Percentiles rank a stretch among this genome's conserved stretches.
Conservation (phyloP, 768 basidiomycete genomes). For the Sistotremastrum suecicum region DNA sequence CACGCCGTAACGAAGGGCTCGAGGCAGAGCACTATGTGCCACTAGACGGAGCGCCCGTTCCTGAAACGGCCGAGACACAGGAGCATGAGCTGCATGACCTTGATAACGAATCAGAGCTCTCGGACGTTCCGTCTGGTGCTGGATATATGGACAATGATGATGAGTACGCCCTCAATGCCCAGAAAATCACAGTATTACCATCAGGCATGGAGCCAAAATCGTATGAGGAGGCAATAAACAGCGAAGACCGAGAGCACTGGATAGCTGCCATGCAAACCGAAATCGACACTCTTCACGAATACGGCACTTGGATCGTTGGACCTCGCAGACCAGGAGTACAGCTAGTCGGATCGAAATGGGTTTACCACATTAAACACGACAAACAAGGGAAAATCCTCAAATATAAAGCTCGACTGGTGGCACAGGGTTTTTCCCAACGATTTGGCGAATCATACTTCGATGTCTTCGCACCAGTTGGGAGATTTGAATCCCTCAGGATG, state of each 20-base stretch:
- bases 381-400: slow-evolving; percentile 6
- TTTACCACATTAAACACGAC: slow-evolving; percentile 13
- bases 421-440: slow-evolving; percentile 16
- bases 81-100: too few species aligned
- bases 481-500: slow-evolving; percentile 15
- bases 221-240: slow-evolving; percentile 1
- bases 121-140: too few species aligned
- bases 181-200: too few species aligned
- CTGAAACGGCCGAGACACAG: too few species aligned
- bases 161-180: too few species aligned
- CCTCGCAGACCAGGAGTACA: slow-evolving; percentile 8
- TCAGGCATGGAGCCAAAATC: not conserved
- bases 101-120: too few species aligned
- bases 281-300: not conserved
- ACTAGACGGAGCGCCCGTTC: too few species aligned
- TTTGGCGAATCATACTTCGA: slow-evolving; percentile 2
- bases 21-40: too few species aligned
- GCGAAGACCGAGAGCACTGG: slow-evolving; percentile 1
- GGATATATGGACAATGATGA: too few species aligned
- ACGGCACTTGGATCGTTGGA: slow-evolving; percentile 12
- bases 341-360: slow-evolving; percentile 12
- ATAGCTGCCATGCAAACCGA: not conserved
- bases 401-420: slow-evolving; percentile 15
- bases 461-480: too few species aligned
- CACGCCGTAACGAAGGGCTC: too few species aligned